Evolutionary conservation across 164 flowering plant species (phyloP).

Genomic region (Akebia trifoliata): DNA sequence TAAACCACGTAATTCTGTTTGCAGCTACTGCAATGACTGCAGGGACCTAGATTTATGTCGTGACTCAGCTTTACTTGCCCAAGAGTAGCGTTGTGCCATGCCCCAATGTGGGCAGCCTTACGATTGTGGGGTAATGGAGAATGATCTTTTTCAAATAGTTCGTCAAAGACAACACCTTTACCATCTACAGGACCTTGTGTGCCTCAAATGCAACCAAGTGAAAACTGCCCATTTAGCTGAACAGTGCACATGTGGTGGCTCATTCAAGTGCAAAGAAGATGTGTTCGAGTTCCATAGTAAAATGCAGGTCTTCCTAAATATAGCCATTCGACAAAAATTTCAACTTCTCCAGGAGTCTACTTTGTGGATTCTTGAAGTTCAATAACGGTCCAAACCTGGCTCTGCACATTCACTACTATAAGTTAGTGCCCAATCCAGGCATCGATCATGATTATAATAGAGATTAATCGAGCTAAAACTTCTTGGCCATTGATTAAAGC

Average conservation of each 20-base stretch:
- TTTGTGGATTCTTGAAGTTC: constrained; percentile 72
- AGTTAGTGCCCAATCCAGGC: too few relatives aligned
- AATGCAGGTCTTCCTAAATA: constrained; percentile 63
- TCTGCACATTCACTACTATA: too few relatives aligned
- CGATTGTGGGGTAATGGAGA: constrained; percentile 82
- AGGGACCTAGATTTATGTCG: constrained; percentile 88
- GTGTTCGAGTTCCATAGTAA: constrained; percentile 52
- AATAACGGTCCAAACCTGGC: too few relatives aligned
- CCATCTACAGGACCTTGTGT: constrained; percentile 86
- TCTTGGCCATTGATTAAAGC: not conserved
- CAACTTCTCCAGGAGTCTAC: constrained; percentile 64
- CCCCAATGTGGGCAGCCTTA: constrained; percentile 95
- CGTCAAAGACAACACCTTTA: constrained; percentile 85
- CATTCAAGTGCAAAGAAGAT: constrained; percentile 77
- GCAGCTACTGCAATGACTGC: constrained; percentile 91
- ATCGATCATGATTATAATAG: too few relatives aligned
- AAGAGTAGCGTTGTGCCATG: constrained; percentile 84
- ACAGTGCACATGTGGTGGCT: constrained; percentile 83
- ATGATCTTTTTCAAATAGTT: constrained; percentile 81
- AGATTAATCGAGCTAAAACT: too few relatives aligned
- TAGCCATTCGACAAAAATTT: constrained; percentile 66
- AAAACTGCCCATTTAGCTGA: constrained; percentile 84
- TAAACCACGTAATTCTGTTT: constrained; percentile 11
- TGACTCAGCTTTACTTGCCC: constrained; percentile 57
- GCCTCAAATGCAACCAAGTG: constrained; percentile 73